A percentile compares a stretch with the other conserved stretches of the same genome.
Evolutionary conservation across 352 stramenopile genomes (phyloP).

Genomic region (Pythium folliculosum): DNA sequence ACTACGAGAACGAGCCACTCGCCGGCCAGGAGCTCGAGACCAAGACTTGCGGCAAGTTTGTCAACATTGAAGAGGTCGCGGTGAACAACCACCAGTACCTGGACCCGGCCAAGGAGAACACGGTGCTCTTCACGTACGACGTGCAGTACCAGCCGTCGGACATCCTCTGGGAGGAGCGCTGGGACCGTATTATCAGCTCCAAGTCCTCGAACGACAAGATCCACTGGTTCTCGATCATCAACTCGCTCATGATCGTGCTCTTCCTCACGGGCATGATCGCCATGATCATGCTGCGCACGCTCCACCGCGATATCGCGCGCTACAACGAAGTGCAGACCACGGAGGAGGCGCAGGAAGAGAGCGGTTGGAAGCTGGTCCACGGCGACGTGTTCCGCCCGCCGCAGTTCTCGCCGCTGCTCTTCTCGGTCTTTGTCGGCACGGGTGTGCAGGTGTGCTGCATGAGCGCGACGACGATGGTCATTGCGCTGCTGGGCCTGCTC

Average conservation of each 20-base stretch:
- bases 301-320: conserved; percentile 97
- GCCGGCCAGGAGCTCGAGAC: conserved; percentile 79
- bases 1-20: conserved; percentile 84
- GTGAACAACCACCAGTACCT: conserved; percentile 87
- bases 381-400: conserved; percentile 99
- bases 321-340: conserved; percentile 96
- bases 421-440: conserved; percentile 95
- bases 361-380: conserved; percentile 96
- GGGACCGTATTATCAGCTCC: conserved; percentile 99
- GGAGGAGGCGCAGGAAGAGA: conserved; percentile 95
- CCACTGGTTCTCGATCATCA: conserved; percentile 99
- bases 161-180: conserved; percentile 96
- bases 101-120: conserved; percentile 61
- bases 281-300: conserved; percentile 99
- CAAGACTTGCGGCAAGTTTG: conserved; percentile 87
- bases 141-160: conserved; percentile 95
- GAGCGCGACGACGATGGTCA: conserved; percentile 94
- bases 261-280: conserved; percentile 99
- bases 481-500: conserved; percentile 94
- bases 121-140: conserved; percentile 99
- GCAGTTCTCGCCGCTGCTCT: conserved; percentile 91
- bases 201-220: conserved; percentile 98
- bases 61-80: conserved; percentile 83
- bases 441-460: conserved; percentile 96
- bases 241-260: conserved; percentile 99